Evolutionary conservation across 768 basidiomycete genomes (phyloP).

Genomic region (Phylloporus sp.): DNA sequence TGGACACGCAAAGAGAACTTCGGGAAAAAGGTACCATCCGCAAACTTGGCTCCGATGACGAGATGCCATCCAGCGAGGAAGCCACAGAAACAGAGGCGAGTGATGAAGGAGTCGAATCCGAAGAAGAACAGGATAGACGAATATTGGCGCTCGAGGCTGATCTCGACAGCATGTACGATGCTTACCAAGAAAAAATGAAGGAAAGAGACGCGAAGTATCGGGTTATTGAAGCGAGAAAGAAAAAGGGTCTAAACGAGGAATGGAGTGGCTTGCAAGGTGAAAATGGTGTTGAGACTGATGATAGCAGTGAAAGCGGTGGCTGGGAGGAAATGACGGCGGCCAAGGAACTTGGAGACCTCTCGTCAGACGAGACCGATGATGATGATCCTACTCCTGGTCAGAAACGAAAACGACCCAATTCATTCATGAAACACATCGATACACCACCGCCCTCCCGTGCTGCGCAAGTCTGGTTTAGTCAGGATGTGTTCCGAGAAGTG

Average conservation of each 20-base stretch:
- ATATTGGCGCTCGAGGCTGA: slow-evolving; percentile 71
- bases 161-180: slow-evolving; percentile 84
- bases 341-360: slow-evolving; percentile 48
- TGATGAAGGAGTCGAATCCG: slow-evolving; percentile 52
- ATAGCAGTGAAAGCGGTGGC: slow-evolving; percentile 50
- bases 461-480: slow-evolving; percentile 93
- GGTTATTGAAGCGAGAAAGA: slow-evolving; percentile 71
- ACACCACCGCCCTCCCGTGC: slow-evolving; percentile 46
- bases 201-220: slow-evolving; percentile 87
- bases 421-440: slow-evolving; percentile 34
- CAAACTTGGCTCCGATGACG: slow-evolving; percentile 39
- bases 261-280: slow-evolving; percentile 73
- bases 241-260: slow-evolving; percentile 70
- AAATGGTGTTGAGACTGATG: slow-evolving; percentile 34
- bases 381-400: slow-evolving; percentile 29
- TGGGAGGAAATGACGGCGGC: slow-evolving; percentile 63
- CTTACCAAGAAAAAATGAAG: slow-evolving; percentile 73
- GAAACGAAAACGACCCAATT: slow-evolving; percentile 42
- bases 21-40: slow-evolving; percentile 39
- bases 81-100: slow-evolving; percentile 25
- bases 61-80: slow-evolving; percentile 42
- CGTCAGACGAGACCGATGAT: slow-evolving; percentile 51
- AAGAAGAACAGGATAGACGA: slow-evolving; percentile 67
- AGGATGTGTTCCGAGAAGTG: slow-evolving; percentile 73
- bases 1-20: slow-evolving; percentile 48